A percentile compares a stretch with the other conserved stretches of the same genome.
Evolutionary conservation across 108 stramenopile species (phyloP).

Genomic region (Pseudonitzschia pungens): DNA sequence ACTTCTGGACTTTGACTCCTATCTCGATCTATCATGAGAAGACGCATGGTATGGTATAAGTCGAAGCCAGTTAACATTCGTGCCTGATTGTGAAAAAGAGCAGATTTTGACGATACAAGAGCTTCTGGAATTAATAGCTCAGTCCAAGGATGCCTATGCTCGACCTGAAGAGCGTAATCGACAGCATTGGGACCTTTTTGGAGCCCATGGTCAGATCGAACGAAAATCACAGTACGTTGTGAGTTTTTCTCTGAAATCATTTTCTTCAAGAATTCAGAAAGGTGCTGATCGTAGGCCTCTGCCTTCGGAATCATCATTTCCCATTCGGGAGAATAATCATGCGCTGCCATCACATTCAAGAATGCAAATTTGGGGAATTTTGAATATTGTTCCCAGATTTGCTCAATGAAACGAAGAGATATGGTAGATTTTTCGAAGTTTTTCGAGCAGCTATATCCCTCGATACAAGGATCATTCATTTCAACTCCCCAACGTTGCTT

Average conservation of each 20-base stretch:
- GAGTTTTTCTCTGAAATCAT: constrained; percentile 33
- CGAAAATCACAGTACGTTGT: constrained; percentile 41
- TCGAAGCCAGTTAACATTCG: constrained; percentile 46
- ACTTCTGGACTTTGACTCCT: neutral
- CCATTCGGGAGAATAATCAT: constrained; percentile 44
- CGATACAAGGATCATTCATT: constrained; percentile 34
- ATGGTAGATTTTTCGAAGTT: constrained; percentile 29
- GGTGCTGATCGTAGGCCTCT: constrained; percentile 44
- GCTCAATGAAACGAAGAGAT: constrained; percentile 35
- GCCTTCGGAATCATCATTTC: constrained; percentile 30
- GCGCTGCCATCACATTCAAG: constrained; percentile 57
- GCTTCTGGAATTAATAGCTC: constrained; percentile 45
- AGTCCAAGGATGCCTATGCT: constrained; percentile 54
- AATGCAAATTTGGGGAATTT: constrained; percentile 51
- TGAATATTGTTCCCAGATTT: constrained; percentile 46
- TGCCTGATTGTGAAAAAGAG: constrained; percentile 41
- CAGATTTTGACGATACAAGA: constrained; percentile 24
- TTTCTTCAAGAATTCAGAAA: constrained; percentile 31
- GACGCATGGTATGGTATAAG: constrained; percentile 43
- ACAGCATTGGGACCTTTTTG: constrained; percentile 43
- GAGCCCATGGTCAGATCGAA: constrained; percentile 55
- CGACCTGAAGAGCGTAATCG: constrained; percentile 52
- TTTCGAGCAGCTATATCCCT: constrained; percentile 14
- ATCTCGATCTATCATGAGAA: constrained; percentile 26
- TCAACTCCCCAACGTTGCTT: constrained; percentile 28